Conservation (phyloP, 2,329 filamentous ascomycete species). For the Fusarium marasasianum region DNA sequence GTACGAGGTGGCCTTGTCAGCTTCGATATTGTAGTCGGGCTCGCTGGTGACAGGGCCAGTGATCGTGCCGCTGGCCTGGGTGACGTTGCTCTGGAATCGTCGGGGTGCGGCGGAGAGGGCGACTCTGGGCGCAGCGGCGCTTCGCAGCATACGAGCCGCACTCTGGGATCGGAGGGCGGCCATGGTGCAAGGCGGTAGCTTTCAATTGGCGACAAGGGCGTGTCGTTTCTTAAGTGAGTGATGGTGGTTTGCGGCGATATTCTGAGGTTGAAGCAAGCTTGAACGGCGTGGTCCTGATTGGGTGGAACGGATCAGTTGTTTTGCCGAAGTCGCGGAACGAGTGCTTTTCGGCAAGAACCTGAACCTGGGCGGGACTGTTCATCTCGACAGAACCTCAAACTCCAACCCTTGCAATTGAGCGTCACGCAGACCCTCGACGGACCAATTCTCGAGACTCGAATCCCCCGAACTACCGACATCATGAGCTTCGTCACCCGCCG, state of each 20-base stretch:
- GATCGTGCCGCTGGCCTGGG: constrained; percentile 53
- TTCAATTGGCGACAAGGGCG: constrained; percentile 39
- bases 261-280: constrained; percentile 42
- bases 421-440: constrained; percentile 45
- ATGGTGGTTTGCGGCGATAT: constrained; percentile 44
- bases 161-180: constrained; percentile 70
- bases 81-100: constrained; percentile 64
- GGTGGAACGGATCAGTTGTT: constrained; percentile 53
- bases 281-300: constrained; percentile 53
- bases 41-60: constrained; percentile 65
- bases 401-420: constrained; percentile 48
- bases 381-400: constrained; percentile 40
- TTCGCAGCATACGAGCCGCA: constrained; percentile 62
- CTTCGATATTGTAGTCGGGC: constrained; percentile 81
- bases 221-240: constrained; percentile 35
- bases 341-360: constrained; percentile 59
- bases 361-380: constrained; percentile 40
- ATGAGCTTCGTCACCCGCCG: constrained; percentile 95
- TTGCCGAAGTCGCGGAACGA: constrained; percentile 52
- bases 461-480: constrained; percentile 57
- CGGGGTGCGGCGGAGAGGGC: constrained; percentile 56
- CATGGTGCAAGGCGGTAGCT: constrained; percentile 59
- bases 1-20: constrained; percentile 93
- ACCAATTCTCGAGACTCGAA: constrained; percentile 41
- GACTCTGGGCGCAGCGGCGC: constrained; percentile 51